Conservation (phyloP, 805 yeast genomes). For the Saccharomycopsis synnaedendra region DNA sequence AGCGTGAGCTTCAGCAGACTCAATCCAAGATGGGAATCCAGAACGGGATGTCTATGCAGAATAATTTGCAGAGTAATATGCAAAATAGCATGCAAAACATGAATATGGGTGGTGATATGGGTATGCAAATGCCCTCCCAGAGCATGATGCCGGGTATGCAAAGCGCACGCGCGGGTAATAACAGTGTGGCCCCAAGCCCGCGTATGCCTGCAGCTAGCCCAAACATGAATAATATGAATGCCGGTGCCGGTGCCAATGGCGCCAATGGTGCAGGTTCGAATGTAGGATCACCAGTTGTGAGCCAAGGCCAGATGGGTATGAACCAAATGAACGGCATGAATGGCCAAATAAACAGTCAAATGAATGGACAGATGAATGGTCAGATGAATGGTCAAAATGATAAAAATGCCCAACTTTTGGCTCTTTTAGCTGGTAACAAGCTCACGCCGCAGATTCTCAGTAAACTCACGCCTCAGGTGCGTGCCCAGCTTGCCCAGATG, state of each 20-base stretch:
- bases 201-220: background rate
- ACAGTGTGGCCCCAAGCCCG: background rate
- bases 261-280: background rate
- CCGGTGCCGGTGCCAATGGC: background rate
- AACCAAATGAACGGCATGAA: no score
- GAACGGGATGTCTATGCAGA: background rate
- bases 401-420: no score
- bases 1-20: background rate
- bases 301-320: no score
- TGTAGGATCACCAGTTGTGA: no score
- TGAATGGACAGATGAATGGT: no score
- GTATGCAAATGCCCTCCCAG: background rate
- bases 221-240: background rate
- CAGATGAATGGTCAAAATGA: no score
- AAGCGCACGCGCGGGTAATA: background rate
- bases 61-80: background rate
- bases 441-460: background rate
- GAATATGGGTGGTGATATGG: background rate
- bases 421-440: no score
- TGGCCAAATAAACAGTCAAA: no score
- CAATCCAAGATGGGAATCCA: background rate
- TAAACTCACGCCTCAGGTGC: constrained; percentile 7
- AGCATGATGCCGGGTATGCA: background rate
- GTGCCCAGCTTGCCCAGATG: constrained; percentile 6
- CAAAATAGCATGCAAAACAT: background rate